Conservation (phyloP, 179 eudicot genomes). For the Camellia oleifera region DNA sequence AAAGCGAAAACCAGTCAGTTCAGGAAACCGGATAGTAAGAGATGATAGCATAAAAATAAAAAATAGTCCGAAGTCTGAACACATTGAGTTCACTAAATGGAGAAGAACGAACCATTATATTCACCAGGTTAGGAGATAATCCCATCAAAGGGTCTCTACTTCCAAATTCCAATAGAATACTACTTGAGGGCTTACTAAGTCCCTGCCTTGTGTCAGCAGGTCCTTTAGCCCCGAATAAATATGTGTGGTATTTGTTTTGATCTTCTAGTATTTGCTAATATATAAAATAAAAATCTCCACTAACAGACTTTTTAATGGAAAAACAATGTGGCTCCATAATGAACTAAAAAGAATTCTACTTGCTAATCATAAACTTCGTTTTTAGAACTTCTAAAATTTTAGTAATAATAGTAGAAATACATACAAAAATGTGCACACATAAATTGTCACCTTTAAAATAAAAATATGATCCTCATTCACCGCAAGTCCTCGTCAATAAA, state of each 20-base stretch:
- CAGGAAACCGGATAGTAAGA: not conserved
- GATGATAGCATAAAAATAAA: not conserved
- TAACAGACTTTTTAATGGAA: not conserved
- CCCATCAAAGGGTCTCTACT: not conserved
- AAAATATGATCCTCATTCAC: not conserved
- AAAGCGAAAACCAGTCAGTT: not conserved
- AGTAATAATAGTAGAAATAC: not conserved
- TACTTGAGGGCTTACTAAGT: not conserved
- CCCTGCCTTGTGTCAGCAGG: not conserved
- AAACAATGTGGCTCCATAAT: not conserved
- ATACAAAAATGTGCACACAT: too few species aligned
- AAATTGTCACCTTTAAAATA: not conserved
- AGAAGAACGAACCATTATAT: constrained; percentile 1
- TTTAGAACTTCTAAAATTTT: not conserved
- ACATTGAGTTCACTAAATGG: not conserved
- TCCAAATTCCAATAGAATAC: not conserved
- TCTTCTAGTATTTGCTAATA: not conserved
- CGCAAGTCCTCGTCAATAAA: too few species aligned
- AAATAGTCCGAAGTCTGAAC: not conserved
- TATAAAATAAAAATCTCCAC: not conserved
- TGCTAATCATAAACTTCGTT: not conserved
- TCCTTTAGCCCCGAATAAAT: not conserved
- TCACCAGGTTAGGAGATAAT: not conserved
- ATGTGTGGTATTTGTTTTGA: not conserved
- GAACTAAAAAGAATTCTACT: not conserved